Evolutionary conservation across 371 early-diverging fungal genomes (phyloP), one percentile per base, ranked within the genome.

Genomic region (Mortierella sp.): DNA sequence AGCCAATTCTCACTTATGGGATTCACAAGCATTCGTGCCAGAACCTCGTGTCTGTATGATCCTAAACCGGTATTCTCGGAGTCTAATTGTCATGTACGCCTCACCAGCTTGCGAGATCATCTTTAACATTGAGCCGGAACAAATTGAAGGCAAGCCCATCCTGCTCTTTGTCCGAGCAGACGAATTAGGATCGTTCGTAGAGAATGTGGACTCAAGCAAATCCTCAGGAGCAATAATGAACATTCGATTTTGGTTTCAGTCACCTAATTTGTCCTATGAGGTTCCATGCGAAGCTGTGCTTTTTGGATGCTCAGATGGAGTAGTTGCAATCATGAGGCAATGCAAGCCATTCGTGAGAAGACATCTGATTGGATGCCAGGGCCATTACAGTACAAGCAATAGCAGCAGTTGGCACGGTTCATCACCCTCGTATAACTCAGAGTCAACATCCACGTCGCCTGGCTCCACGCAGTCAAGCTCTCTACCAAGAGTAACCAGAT

Each of bases 21-120:
- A 70, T 35, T 15, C 58, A 7, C 26, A 62, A 22, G 66, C 37
- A 34, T 51, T 76, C 0, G 60, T 66, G 5, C 67, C 76, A n/a
- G 76, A 76, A 40, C 68, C 64, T 10, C 76, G 76, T 6, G 76
- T 64, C 12, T 76, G 76, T n/a, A 62, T 76, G 70, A 70, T 76
- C 54, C 67, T 76, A 29, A 76, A 76, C 31, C 71, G 76, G 29
- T 76, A 67, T 59, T 61, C 76, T 26, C 60, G 70, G 32, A 64
- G 34, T 35, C 64, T 70, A 4, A 29, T 47, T 13, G 59, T 76
- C 60, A 70, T 76, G 68, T 76, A 76, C 31, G 70, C 70, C 12
- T 76, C 76, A 15, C 51, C 60, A 4, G 62, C 71, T 2, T 63
- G 66, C 32, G 61, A 61, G 15, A 42, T 40, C 23, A 57, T 71